Base-by-base conservation (phyloP, 768 basidiomycete genomes). In the Strobilomyces confusus region DNA sequence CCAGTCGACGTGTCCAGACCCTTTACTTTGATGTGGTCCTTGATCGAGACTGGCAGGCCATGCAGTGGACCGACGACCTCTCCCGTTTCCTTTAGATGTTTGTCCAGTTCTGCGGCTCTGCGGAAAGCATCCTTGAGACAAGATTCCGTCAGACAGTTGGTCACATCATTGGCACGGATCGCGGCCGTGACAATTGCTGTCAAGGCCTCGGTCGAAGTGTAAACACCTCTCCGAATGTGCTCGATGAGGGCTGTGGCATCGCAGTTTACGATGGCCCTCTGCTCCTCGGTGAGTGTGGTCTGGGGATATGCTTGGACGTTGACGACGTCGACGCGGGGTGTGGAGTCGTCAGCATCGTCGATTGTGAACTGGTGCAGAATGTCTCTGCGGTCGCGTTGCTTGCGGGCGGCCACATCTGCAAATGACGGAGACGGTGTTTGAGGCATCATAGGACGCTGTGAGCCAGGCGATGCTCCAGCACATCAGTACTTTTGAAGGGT, bases 111-210 rank as follows among this genome's bases (percentile, higher is more conserved):
- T 45, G 60, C 67, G 5, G 84, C 83, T 38, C 75, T 70, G 48
- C 64, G 56, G 40, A 81, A 65, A 4, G 75, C 79, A n/a, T 77
- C 72, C 20, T 79, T 75, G 55, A 82, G 71, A 55, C 81, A 82
- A 45, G 84, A 77, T 54, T 84, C 82, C 15, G 80, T 79, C 20
- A 83, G 64, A 59, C 81, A 83, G 56, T 80, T 80, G 7, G 77
- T 77, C 49, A 63, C 52, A 32, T 70, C 59, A 46, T 69, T 71
- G n/a, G 69, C 58, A 7, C 59, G 60, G 48, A 66, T 49, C 1
- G 69, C 66, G 34, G 58, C 64, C 26, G 51, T 65, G 56, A 68
- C 58, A n/a, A 56, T 47, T 53, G 70, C 68, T 22, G 30, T 58
- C 47, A 69, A 54, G 32, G 64, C 64, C 32, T 69, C 50, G 36